Conservation (phyloP, 2,329 filamentous ascomycete species). For the Nemania sp. region DNA sequence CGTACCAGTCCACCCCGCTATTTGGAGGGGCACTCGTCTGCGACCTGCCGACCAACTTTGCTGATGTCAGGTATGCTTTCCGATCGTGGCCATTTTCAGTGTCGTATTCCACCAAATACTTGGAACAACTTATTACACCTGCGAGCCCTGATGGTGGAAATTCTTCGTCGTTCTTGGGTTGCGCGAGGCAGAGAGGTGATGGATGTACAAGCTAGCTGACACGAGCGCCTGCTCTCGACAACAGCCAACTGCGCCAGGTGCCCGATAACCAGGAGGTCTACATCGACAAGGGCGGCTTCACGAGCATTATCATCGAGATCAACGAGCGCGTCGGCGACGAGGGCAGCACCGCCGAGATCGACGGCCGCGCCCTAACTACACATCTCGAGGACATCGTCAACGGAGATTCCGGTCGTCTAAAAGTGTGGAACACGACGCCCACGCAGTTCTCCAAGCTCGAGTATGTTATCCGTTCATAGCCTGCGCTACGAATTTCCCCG, state of each 20-base stretch:
- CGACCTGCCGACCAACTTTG: conserved; percentile 69
- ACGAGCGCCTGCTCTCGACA: neutral
- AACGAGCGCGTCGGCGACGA: conserved; percentile 72
- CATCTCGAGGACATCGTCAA: conserved; percentile 72
- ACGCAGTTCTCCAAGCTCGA: conserved; percentile 60
- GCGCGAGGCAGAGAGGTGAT: neutral
- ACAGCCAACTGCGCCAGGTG: conserved; percentile 56
- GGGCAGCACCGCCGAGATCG: conserved; percentile 59
- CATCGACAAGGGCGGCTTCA: conserved; percentile 81
- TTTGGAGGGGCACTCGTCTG: conserved; percentile 73
- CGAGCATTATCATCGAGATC: conserved; percentile 88
- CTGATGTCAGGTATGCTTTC: conserved; percentile 67
- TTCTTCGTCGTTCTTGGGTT: too few species aligned
- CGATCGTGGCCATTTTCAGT: too few species aligned
- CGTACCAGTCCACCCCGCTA: conserved; percentile 62
- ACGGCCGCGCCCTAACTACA: conserved; percentile 70
- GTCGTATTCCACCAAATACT: too few species aligned
- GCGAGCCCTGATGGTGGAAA: too few species aligned
- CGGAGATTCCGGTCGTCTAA: conserved; percentile 63
- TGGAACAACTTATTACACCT: too few species aligned
- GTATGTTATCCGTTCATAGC: conserved; percentile 41
- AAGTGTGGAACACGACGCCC: conserved; percentile 67
- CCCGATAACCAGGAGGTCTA: conserved; percentile 92
- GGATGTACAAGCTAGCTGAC: conserved; percentile 1
- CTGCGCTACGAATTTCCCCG: conserved; percentile 6